Evolutionary conservation across 352 stramenopile genomes (phyloP).

Genomic region (Aphanomyces stellatus): DNA sequence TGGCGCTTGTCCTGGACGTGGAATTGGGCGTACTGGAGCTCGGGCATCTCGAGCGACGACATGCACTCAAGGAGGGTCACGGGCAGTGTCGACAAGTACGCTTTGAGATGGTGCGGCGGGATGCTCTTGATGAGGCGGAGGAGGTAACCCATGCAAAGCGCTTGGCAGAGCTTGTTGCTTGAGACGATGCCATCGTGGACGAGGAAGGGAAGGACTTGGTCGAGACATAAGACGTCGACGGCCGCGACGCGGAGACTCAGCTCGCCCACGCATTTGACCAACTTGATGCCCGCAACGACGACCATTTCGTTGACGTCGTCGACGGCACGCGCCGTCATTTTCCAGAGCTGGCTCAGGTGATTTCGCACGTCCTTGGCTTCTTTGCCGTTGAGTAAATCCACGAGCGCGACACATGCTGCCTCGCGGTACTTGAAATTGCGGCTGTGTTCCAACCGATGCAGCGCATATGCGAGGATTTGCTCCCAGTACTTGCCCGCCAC

Average conservation of each 20-base stretch:
- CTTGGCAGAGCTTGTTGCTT: constrained; percentile 55
- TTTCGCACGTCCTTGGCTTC: constrained; percentile 34
- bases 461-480: constrained; percentile 44
- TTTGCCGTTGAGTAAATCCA: constrained; percentile 55
- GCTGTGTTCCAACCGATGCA: constrained; percentile 47
- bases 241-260: constrained; percentile 56
- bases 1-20: constrained; percentile 80
- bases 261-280: constrained; percentile 64
- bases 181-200: constrained; percentile 56
- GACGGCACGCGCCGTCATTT: constrained; percentile 50
- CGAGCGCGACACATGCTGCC: constrained; percentile 47
- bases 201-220: constrained; percentile 53
- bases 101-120: constrained; percentile 39
- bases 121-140: constrained; percentile 62
- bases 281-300: constrained; percentile 40
- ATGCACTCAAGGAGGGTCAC: constrained; percentile 67
- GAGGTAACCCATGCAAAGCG: constrained; percentile 61
- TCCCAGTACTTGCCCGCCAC: constrained; percentile 45
- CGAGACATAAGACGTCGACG: constrained; percentile 37
- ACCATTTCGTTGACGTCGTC: constrained; percentile 74
- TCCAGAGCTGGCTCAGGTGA: constrained; percentile 58
- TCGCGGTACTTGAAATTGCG: constrained; percentile 80
- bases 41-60: constrained; percentile 74
- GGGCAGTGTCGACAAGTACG: constrained; percentile 43
- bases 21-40: constrained; percentile 79